phyloP scores from a whole-genome alignment of 192 early-diverging fungal species.

The Backusella mclennaniae region DNA sequence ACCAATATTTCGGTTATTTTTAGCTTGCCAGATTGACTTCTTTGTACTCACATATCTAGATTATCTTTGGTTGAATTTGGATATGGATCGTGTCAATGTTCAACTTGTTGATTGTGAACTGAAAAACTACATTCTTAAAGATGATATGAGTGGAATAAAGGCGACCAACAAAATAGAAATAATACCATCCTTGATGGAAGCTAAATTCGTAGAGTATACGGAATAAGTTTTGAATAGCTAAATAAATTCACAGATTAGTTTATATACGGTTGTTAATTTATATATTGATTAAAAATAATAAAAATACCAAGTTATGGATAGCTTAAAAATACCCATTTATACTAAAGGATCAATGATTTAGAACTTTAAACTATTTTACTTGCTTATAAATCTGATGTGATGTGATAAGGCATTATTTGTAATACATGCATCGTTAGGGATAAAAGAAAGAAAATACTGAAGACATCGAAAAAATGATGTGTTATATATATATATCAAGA shows the following conservation, averaged over 20 bases:
- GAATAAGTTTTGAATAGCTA: not conserved
- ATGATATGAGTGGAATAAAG: not conserved
- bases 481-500: not conserved
- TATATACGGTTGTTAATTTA: no score
- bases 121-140: conserved; percentile 4
- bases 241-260: not conserved
- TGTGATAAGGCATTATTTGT: not conserved
- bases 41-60: conserved; percentile 33
- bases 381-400: not conserved
- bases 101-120: conserved; percentile 5
- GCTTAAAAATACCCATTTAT: no score
- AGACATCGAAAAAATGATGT: no score
- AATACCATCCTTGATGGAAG: not conserved
- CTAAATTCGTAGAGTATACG: not conserved
- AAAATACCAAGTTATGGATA: no score
- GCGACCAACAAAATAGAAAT: not conserved
- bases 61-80: conserved; percentile 20
- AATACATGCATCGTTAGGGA: no score
- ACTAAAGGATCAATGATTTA: not conserved
- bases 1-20: not conserved
- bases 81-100: not conserved
- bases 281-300: no score
- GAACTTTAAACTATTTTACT: not conserved
- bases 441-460: no score
- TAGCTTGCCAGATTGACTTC: conserved; percentile 35